Base-by-base conservation (phyloP, 805 yeast species). In the Metschnikowia chrysomelidarum region DNA sequence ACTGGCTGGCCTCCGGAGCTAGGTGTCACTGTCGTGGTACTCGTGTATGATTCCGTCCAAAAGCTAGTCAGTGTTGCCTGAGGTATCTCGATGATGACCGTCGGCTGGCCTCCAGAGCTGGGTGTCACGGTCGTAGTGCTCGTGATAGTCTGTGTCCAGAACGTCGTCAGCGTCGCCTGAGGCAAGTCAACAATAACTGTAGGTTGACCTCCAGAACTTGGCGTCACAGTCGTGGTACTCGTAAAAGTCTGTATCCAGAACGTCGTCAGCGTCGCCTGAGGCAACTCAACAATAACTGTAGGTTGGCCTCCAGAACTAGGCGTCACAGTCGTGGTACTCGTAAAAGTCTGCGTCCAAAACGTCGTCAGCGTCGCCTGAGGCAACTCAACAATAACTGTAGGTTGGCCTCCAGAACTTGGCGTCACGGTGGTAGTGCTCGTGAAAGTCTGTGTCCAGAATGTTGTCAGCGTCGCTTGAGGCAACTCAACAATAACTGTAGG, bases 381-480 rank as follows among this genome's bases (percentile, higher is more conserved):
- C 15, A 41, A 28, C 14, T 44, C 41, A 10, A 44, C 34, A 16
- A 40, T 27, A 15, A 44, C 41, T 17, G 41, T 35, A n/a, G 29
- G 23, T 18, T 31, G 34, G 12, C 31, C 41, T 18, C 34, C 39
- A 6, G 30, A 16, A 8, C 25, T 34, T 11, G 30, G 25, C 5
- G 32, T n/a, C 6, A 19, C 23, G 21, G 48, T 43, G 9, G 34
- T 30, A 6, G 39, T 22, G 4, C 29, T 17, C 2, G 30, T 22
- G 31, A 18, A 14, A 7, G 24, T 7, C 2, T 40, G 38, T 9
- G 34, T 25, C 31, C 44, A 46, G n/a, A 54, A 42, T 7, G 39
- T 30, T 7, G 53, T 46, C 4, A 23, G 23, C 5, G 51, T 47
- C 3, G 32, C 15, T 5, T 23, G 24, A 17, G 46, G 46, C 15